Evolutionary conservation across 2,329 filamentous ascomycete genomes (phyloP).

Genomic region (Teratosphaeria gauchensis): DNA sequence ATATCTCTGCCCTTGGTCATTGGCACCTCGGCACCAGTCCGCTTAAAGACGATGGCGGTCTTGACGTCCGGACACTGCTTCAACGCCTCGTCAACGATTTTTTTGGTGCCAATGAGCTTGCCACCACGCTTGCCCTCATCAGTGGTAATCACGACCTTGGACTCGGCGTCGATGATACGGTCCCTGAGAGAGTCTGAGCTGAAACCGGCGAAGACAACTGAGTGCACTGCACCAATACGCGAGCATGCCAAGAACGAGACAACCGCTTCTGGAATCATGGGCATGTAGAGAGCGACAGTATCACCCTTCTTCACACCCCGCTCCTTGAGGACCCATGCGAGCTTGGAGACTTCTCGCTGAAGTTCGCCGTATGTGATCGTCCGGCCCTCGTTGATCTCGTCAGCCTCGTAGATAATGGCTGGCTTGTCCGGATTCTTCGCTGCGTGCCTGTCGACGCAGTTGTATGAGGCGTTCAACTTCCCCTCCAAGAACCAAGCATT

Average conservation of each 20-base stretch:
- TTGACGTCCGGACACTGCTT: conserved; percentile 88
- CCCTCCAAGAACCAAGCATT: conserved; percentile 93
- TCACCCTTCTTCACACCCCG: conserved; percentile 97
- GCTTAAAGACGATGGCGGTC: conserved; percentile 84
- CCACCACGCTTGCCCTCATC: conserved; percentile 97
- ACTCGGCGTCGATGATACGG: conserved; percentile 81
- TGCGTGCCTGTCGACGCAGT: conserved; percentile 95
- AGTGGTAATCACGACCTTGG: conserved; percentile 89
- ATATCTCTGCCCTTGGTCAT: conserved; percentile 81
- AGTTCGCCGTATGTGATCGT: conserved; percentile 90
- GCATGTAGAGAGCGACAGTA: conserved; percentile 91
- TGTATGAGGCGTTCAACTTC: conserved; percentile 89
- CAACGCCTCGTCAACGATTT: conserved; percentile 95
- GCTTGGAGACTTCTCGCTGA: conserved; percentile 78
- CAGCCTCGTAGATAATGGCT: conserved; percentile 97
- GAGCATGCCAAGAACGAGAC: conserved; percentile 83
- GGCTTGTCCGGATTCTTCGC: conserved; percentile 85
- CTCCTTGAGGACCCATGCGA: conserved; percentile 80
- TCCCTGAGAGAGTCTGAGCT: conserved; percentile 92
- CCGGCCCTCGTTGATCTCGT: conserved; percentile 78
- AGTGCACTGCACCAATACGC: conserved; percentile 92
- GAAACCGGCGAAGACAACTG: conserved; percentile 95
- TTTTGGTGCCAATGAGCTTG: conserved; percentile 96
- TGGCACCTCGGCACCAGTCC: conserved; percentile 85
- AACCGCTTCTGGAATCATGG: conserved; percentile 96